Conservation (phyloP, 768 basidiomycete species). For the Russula emetica region DNA sequence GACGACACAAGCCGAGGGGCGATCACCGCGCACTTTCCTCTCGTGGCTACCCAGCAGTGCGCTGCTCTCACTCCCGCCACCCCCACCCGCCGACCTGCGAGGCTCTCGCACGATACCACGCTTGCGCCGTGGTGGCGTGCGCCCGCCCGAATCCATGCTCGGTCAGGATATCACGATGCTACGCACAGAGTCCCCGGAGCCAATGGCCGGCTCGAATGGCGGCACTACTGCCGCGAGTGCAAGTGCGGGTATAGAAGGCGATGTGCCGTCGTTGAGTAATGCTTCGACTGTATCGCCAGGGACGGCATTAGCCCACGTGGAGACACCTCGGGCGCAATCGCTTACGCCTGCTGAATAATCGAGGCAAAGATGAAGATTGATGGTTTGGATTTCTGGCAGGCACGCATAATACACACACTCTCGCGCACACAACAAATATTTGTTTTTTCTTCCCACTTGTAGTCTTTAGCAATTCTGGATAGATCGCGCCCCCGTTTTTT, state of each 20-base stretch:
- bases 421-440: neutral
- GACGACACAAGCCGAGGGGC: neutral
- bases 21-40: constrained; percentile 16
- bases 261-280: neutral
- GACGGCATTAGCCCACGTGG: too few relatives aligned
- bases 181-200: constrained; percentile 14
- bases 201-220: neutral
- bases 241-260: neutral
- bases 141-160: constrained; percentile 58
- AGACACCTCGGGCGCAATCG: neutral
- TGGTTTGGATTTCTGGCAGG: constrained; percentile 1
- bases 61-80: constrained; percentile 12
- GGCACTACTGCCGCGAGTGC: neutral
- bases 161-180: constrained; percentile 33
- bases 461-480: constrained; percentile 5
- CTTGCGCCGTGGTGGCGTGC: constrained; percentile 62
- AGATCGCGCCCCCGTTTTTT: neutral
- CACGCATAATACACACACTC: neutral
- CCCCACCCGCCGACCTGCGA: constrained; percentile 10
- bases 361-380: neutral
- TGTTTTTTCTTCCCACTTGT: neutral
- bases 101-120: constrained; percentile 41
- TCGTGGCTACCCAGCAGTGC: constrained; percentile 21
- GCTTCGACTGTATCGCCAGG: neutral
- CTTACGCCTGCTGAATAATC: neutral